Conservation (phyloP, 345 rosid species). For the Noccaea caerulescens region DNA sequence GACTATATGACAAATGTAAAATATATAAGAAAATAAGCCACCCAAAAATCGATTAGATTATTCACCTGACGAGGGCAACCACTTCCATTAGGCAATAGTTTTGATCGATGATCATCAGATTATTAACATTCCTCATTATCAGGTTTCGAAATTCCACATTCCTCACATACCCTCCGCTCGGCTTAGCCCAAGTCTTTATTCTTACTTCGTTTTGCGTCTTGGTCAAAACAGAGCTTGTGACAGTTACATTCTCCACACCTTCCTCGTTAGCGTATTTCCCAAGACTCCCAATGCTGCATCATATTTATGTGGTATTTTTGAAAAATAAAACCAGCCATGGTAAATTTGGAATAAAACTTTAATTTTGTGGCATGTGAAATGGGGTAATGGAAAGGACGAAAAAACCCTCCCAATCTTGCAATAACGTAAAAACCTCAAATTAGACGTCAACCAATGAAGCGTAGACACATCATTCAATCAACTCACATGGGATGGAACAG, state of each 20-base stretch:
- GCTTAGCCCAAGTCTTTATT: constrained; percentile 62
- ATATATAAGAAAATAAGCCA: neutral
- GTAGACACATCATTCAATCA: neutral
- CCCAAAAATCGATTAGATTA: neutral
- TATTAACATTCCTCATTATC: constrained; percentile 47
- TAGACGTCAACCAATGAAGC: neutral
- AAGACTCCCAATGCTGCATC: constrained; percentile 60
- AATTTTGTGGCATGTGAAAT: constrained; percentile 32
- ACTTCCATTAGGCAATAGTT: constrained; percentile 52
- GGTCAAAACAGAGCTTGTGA: constrained; percentile 44
- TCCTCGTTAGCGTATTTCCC: constrained; percentile 47
- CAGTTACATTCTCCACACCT: constrained; percentile 56
- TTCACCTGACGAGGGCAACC: constrained; percentile 58
- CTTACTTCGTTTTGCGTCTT: constrained; percentile 58
- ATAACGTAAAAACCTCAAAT: neutral
- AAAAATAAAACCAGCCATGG: too few species aligned
- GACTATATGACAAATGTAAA: too few species aligned
- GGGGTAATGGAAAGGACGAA: constrained; percentile 21
- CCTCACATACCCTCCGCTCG: constrained; percentile 52
- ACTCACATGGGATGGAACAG: neutral
- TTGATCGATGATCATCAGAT: constrained; percentile 65
- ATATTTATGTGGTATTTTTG: neutral
- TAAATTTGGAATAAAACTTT: too few species aligned
- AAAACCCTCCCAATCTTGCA: constrained; percentile 17
- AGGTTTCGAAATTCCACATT: constrained; percentile 46